These are phyloP conservation scores for Colletotrichum sp. DNA, from an alignment of 2,329 filamentous ascomycete species.

Conservation along the genomic window DNA sequence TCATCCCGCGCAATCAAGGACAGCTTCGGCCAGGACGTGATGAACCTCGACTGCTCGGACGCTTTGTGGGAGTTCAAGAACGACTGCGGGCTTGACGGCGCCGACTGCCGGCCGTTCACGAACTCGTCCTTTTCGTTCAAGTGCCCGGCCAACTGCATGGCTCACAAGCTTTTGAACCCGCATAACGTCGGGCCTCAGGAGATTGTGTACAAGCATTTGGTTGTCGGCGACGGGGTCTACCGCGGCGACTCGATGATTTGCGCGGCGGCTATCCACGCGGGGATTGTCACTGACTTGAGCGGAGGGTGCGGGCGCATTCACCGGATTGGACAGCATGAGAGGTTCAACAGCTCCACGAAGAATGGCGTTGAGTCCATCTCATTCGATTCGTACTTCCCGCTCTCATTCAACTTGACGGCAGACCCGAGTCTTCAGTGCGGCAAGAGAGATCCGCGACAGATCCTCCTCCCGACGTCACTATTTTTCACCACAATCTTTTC, in stretches of 20 bases:
- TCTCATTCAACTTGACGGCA: constrained; percentile 78
- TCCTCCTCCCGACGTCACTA: constrained; percentile 81
- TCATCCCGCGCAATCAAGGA: constrained; percentile 5
- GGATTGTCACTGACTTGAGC: constrained; percentile 70
- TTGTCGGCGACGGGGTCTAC: constrained; percentile 77
- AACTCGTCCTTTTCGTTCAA: constrained; percentile 74
- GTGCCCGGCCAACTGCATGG: constrained; percentile 75
- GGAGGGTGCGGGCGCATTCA: constrained; percentile 85
- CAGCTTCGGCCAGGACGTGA: neutral
- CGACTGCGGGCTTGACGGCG: constrained; percentile 74
- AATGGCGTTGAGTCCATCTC: constrained; percentile 77
- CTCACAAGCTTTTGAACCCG: constrained; percentile 70
- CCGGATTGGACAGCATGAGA: constrained; percentile 70
- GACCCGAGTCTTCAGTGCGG: constrained; percentile 62
- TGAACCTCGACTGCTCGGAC: constrained; percentile 12
- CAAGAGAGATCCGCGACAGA: constrained; percentile 82
- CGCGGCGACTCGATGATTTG: constrained; percentile 91
- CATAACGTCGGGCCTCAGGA: constrained; percentile 76
- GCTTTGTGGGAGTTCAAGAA: constrained; percentile 15
- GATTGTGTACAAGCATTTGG: constrained; percentile 66
- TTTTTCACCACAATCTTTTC: constrained; percentile 79
- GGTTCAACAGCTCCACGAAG: constrained; percentile 66
- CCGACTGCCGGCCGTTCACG: constrained; percentile 76
- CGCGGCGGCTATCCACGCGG: constrained; percentile 82
- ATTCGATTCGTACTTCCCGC: constrained; percentile 90